These are phyloP conservation scores for Striga hermonthica DNA, from an alignment of 305 asterid species.

Conservation along the genomic window DNA sequence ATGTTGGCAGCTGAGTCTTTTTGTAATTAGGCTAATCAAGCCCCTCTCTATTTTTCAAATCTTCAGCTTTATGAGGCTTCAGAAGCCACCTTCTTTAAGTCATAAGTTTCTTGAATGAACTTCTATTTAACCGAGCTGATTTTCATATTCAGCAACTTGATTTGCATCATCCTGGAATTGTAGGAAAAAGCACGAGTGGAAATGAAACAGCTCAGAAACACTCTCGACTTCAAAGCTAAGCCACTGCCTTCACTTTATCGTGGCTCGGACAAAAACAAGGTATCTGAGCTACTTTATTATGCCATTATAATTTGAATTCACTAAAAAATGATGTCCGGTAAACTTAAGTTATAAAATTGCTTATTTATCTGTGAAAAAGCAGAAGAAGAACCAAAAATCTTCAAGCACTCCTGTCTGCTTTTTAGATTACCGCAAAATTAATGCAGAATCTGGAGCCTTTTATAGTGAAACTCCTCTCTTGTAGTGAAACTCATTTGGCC, in stretches of 20 bases:
- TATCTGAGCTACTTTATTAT: slow-evolving; percentile 16
- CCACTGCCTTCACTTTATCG: slow-evolving; percentile 39
- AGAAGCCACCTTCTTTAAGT: too few relatives aligned
- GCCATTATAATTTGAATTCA: too few relatives aligned
- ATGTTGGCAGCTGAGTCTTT: too few relatives aligned
- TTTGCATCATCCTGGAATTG: slow-evolving; percentile 18
- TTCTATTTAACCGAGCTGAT: background rate
- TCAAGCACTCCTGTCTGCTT: too few relatives aligned
- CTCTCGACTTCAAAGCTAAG: slow-evolving; percentile 46
- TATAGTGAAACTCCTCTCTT: background rate
- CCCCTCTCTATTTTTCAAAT: too few relatives aligned
- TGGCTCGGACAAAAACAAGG: slow-evolving; percentile 47
- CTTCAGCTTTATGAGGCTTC: too few relatives aligned
- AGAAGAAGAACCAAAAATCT: background rate
- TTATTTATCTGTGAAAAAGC: background rate
- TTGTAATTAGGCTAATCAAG: too few relatives aligned
- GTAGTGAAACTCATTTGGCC: slow-evolving; percentile 7
- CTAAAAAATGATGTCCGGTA: too few relatives aligned
- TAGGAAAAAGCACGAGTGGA: slow-evolving; percentile 49
- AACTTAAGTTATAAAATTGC: background rate
- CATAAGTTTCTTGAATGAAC: background rate
- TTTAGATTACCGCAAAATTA: too few relatives aligned
- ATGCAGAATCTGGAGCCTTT: too few relatives aligned
- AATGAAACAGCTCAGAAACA: slow-evolving; percentile 40
- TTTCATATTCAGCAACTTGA: background rate